Evolutionary conservation across 2,329 filamentous ascomycete species (phyloP).

Genomic region (Clarireedia hainanense): DNA sequence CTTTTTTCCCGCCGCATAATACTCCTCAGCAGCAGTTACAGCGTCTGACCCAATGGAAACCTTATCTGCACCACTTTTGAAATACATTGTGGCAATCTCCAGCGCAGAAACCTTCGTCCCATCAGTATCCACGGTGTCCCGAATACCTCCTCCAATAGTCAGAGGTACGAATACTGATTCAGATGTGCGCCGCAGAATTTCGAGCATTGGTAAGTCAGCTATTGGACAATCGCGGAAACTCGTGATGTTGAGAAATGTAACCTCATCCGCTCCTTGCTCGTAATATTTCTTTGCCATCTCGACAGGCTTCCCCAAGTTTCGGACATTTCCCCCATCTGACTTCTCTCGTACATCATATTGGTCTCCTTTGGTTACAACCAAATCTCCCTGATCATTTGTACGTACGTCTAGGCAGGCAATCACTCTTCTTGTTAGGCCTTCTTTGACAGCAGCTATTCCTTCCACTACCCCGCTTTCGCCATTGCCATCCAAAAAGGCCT

Average conservation of each 20-base stretch:
- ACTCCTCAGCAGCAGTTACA: conserved; percentile 86
- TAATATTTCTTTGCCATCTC: conserved; percentile 93
- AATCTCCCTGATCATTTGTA: conserved; percentile 85
- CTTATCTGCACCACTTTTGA: conserved; percentile 94
- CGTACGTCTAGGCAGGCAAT: conserved; percentile 96
- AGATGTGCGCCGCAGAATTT: conserved; percentile 78
- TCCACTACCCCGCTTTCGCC: conserved; percentile 28
- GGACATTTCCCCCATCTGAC: conserved; percentile 55
- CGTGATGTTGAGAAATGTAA: conserved; percentile 97
- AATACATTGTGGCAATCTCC: conserved; percentile 93
- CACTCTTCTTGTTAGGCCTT: conserved; percentile 82
- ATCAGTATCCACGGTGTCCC: conserved; percentile 84
- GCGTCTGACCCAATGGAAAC: conserved; percentile 95
- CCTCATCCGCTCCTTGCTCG: conserved; percentile 90
- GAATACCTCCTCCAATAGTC: conserved; percentile 91
- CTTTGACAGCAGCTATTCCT: conserved; percentile 29
- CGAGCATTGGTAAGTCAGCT: conserved; percentile 90
- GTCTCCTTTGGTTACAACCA: conserved; percentile 97
- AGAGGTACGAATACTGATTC: conserved; percentile 92
- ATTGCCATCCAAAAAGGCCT: conserved; percentile 75
- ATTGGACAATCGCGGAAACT: conserved; percentile 93
- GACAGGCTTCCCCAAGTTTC: conserved; percentile 94
- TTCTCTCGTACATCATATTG: conserved; percentile 98
- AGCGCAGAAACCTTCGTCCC: conserved; percentile 81
- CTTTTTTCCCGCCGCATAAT: conserved; percentile 61